Percentiles rank a stretch among this genome's conserved stretches.
phyloP scores from a whole-genome alignment of 257 asterid genomes.

The Perilla frutescens region DNA sequence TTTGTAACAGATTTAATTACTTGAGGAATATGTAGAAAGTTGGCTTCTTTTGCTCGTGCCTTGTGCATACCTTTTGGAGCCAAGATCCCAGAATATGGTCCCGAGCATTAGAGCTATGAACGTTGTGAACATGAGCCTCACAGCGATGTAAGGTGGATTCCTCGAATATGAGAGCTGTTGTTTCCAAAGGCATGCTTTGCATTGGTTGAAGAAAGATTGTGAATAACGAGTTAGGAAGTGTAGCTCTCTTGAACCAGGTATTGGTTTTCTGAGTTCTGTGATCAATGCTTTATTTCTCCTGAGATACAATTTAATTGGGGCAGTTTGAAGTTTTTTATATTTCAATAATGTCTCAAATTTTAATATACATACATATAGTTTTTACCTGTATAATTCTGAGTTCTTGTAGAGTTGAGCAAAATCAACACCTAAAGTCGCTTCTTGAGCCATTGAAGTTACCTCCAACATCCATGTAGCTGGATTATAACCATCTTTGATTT shows the following conservation, averaged over 20 bases:
- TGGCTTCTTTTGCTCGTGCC: no score
- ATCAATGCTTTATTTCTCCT: slow-evolving; percentile 74
- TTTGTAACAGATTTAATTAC: no score
- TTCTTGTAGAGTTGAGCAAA: slow-evolving; percentile 58
- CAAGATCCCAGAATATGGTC: slow-evolving; percentile 78
- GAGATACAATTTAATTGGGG: slow-evolving; percentile 22
- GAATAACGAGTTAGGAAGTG: slow-evolving; percentile 59
- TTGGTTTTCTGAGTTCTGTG: slow-evolving; percentile 53
- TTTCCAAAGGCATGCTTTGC: slow-evolving; percentile 81
- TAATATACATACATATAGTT: no score
- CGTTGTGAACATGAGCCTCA: slow-evolving; percentile 62
- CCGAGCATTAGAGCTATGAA: slow-evolving; percentile 68
- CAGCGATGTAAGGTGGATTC: slow-evolving; percentile 70
- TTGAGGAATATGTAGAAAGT: no score
- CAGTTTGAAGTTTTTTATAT: no score
- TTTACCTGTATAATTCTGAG: slow-evolving; percentile 66
- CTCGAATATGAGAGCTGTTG: slow-evolving; percentile 73
- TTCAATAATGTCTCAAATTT: no score
- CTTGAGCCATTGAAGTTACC: slow-evolving; percentile 61
- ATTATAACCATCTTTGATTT: slow-evolving; percentile 65
- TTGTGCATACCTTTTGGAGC: slow-evolving; percentile 57
- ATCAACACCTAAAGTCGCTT: slow-evolving; percentile 50
- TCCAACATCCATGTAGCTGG: slow-evolving; percentile 94
- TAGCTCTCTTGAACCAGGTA: slow-evolving; percentile 58
- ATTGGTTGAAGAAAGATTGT: slow-evolving; percentile 62